phyloP scores from a whole-genome alignment of 23 red algal species.

The Gracilaria vermiculophylla region DNA sequence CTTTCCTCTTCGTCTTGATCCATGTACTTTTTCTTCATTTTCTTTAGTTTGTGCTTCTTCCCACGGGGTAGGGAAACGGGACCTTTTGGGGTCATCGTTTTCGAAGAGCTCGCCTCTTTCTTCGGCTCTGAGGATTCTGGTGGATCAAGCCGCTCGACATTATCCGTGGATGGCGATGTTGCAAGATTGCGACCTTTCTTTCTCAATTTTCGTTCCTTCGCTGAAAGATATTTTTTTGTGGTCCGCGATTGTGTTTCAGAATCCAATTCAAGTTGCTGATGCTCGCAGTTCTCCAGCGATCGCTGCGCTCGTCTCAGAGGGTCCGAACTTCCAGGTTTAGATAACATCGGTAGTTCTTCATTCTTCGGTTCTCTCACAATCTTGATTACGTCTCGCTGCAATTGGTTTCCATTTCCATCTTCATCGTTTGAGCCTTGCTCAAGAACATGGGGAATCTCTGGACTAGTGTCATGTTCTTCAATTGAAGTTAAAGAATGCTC shows the following conservation, averaged over 20 bases:
- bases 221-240: constrained; percentile 49
- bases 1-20: constrained; percentile 95
- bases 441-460: neutral
- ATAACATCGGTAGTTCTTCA: neutral
- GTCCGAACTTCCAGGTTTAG: neutral
- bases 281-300: neutral
- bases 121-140: neutral
- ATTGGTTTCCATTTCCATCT: neutral
- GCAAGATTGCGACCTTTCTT: neutral
- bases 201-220: constrained; percentile 27
- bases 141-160: neutral
- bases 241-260: neutral
- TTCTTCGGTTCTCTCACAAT: neutral
- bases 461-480: neutral
- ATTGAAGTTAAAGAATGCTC: too few species aligned
- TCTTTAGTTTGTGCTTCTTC: constrained; percentile 85
- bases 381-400: neutral
- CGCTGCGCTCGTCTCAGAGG: neutral
- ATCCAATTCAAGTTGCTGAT: neutral
- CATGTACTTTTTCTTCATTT: constrained; percentile 87
- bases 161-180: too few species aligned
- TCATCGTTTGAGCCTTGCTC: too few species aligned
- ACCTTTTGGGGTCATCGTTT: neutral
- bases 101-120: neutral
- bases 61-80: constrained; percentile 69